phyloP scores from a whole-genome alignment of 176 grass and related monocot genomes.

The Tillandsia leiboldiana region DNA sequence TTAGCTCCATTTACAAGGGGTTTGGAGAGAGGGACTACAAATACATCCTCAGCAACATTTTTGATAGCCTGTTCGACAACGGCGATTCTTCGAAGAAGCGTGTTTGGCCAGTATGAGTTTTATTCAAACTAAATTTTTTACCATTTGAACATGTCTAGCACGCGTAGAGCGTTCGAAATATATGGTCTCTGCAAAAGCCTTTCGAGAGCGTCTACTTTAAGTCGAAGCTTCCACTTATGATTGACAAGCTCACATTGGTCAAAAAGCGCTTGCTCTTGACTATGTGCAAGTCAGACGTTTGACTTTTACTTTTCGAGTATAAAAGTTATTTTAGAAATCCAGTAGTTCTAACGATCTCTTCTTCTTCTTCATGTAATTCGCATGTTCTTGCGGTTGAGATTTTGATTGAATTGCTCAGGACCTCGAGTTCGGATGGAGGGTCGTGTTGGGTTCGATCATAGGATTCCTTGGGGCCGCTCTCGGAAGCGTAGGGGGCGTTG shows the following conservation, averaged over 20 bases:
- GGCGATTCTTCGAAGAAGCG: conserved; percentile 7
- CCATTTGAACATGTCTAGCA: not conserved
- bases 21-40: conserved; percentile 2
- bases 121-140: not conserved
- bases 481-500: conserved; percentile 4
- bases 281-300: too few species aligned
- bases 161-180: too few species aligned
- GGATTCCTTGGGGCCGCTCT: conserved; percentile 11
- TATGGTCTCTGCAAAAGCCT: not conserved
- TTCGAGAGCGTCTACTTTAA: too few species aligned
- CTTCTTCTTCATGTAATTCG: not conserved
- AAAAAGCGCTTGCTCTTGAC: too few species aligned
- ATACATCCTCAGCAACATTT: conserved; percentile 1
- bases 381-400: not conserved
- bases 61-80: not conserved
- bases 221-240: too few species aligned
- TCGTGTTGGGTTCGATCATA: conserved; percentile 11
- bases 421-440: conserved; percentile 14
- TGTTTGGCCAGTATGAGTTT: conserved; percentile 12
- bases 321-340: not conserved
- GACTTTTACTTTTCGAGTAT: too few species aligned
- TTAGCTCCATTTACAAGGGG: not conserved
- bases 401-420: not conserved
- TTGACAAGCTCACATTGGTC: too few species aligned
- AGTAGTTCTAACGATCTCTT: not conserved